Base-by-base conservation (phyloP, 495 filamentous ascomycete genomes). In the Penicillium verhagenii region DNA sequence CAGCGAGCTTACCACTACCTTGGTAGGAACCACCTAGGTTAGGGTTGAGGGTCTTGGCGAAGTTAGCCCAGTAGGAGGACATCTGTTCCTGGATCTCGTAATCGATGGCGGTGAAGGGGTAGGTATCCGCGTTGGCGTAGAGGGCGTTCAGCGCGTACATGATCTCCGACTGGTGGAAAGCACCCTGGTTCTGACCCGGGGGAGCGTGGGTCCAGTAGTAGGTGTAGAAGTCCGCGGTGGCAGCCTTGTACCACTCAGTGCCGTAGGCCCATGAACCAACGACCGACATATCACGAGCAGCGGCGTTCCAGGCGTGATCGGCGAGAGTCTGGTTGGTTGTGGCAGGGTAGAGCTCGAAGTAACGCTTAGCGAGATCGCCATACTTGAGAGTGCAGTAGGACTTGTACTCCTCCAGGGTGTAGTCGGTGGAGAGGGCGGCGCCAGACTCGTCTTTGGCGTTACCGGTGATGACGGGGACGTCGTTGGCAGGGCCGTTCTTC, bases 381-480 rank as follows among this genome's bases (percentile, higher is more conserved):
- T 65, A 70, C 37, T 63, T 65, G 16, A 62, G 58, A 4, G 35
- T 26, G 25, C 58, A 56, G 59, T 65, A 63, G 45, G 46, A 38
- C 35, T 55, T 25, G 52, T 70, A 70, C 39, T 67, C 59, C 8
- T 38, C 46, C 1, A 61, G 45, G 9, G 64, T 65, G 52, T 67
- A 67, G 49, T 61, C 44, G 37, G 58, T 65, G 2, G 21, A 28
- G 8, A 53, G 45, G 2, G 64, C 54, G 16, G 67, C 67, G 18
- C 67, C 67, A 21, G 54, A 62, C 29, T 70, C 67, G 16, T 70
- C 67, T 29, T 65, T 70, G 29, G 57, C 65, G 58, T 70, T 70
- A 25, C 64, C 64, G 1, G 67, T 67, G 37, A 70, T 64, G 16
- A 70, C 52, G 39, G 67, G 67, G 75, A 79, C 35, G 68, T 81